phyloP scores from a whole-genome alignment of 2,329 filamentous ascomycete species.

The Penicillium expansum region DNA sequence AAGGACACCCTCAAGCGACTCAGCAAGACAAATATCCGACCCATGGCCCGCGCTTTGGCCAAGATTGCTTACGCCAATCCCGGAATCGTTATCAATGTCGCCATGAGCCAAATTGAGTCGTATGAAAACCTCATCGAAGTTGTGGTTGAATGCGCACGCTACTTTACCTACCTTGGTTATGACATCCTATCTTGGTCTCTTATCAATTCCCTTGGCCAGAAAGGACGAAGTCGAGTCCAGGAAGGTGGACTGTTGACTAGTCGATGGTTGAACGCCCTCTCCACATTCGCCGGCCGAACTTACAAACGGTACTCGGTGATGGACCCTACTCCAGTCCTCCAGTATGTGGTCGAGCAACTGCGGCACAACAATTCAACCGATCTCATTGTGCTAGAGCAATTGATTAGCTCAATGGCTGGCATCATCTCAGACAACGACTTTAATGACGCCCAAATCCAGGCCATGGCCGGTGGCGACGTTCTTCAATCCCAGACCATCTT shows the following conservation, averaged over 20 bases:
- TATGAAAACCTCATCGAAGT: constrained; percentile 95
- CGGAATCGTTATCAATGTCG: constrained; percentile 84
- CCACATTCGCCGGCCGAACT: constrained; percentile 85
- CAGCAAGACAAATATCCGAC: constrained; percentile 78
- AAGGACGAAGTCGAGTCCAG: constrained; percentile 58
- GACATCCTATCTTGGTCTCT: constrained; percentile 92
- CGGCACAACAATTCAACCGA: constrained; percentile 81
- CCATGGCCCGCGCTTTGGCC: constrained; percentile 82
- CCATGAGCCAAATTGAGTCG: constrained; percentile 84
- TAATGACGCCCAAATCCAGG: constrained; percentile 80
- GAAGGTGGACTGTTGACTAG: constrained; percentile 74
- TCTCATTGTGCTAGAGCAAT: constrained; percentile 83
- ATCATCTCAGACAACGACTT: constrained; percentile 84
- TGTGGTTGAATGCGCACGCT: constrained; percentile 89
- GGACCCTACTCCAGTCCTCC: constrained; percentile 78
- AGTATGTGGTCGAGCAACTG: constrained; percentile 85
- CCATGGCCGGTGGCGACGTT: constrained; percentile 80
- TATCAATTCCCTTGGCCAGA: constrained; percentile 65
- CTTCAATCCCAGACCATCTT: constrained; percentile 78
- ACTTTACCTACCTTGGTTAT: constrained; percentile 89
- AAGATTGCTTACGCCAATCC: constrained; percentile 92
- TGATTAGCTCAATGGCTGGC: constrained; percentile 90
- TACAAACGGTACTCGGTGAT: constrained; percentile 83
- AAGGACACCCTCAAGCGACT: constrained; percentile 84
- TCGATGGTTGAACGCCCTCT: constrained; percentile 85